Conservation (phyloP, 345 rosid genomes). For the Stellera chamaejasme region DNA sequence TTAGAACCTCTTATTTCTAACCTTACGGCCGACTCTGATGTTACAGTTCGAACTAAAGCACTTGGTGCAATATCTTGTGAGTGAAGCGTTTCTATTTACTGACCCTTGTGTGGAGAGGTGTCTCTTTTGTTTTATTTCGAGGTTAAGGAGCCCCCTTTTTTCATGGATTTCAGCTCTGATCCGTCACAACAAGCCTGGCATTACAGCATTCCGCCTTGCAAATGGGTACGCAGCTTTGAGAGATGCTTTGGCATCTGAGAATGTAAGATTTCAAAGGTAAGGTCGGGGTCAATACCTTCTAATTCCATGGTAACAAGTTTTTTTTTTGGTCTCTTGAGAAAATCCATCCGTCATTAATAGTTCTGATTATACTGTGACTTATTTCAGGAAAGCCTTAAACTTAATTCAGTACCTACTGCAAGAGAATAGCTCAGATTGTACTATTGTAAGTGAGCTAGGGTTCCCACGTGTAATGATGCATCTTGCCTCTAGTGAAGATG, state of each 20-base stretch:
- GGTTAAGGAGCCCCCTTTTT: conserved; percentile 3
- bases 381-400: conserved; percentile 82
- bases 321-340: background rate
- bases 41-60: conserved; percentile 60
- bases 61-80: conserved; percentile 95
- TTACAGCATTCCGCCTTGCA: conserved; percentile 76
- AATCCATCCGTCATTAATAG: background rate
- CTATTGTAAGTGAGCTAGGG: conserved; percentile 51
- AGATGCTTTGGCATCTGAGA: conserved; percentile 71
- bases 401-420: conserved; percentile 78
- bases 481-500: conserved; percentile 69
- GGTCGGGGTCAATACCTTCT: background rate
- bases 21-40: conserved; percentile 59
- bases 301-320: background rate
- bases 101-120: background rate
- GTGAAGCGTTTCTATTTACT: conserved; percentile 16
- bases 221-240: conserved; percentile 77
- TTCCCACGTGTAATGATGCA: conserved; percentile 77
- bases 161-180: conserved; percentile 57
- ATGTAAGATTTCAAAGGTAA: conserved; percentile 77
- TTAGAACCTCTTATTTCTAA: conserved; percentile 63
- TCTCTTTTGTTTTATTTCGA: conserved; percentile 9
- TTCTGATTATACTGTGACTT: background rate
- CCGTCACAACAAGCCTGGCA: conserved; percentile 70
- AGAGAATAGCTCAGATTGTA: conserved; percentile 67